Percentiles rank a stretch among this genome's conserved stretches.
Conservation (phyloP, 352 stramenopile species). For the Phytophthora idaei region DNA sequence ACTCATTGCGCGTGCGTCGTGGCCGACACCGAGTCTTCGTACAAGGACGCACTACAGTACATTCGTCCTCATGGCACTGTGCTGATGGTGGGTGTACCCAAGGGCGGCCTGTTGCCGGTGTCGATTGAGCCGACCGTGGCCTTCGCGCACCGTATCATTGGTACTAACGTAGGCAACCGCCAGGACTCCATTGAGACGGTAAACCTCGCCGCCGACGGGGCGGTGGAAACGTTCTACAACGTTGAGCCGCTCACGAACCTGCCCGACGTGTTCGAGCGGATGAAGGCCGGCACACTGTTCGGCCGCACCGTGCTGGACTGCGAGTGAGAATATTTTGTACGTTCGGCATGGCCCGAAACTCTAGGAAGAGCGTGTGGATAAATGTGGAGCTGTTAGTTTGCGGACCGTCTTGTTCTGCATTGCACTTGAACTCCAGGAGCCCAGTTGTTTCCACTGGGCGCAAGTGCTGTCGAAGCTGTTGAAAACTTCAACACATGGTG, state of each 20-base stretch:
- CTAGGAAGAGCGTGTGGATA: neutral
- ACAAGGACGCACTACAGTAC: slow-evolving; percentile 57
- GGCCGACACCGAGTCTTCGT: slow-evolving; percentile 57
- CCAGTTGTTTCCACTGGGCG: too few species aligned
- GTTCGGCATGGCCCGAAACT: too few species aligned
- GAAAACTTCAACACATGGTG: neutral
- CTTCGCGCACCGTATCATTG: slow-evolving; percentile 52
- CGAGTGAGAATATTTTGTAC: slow-evolving; percentile 25
- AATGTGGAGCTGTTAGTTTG: neutral
- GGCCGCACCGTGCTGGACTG: slow-evolving; percentile 58
- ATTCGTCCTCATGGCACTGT: slow-evolving; percentile 69
- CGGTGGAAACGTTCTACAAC: slow-evolving; percentile 50
- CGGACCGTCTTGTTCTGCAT: too few species aligned
- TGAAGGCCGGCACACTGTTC: slow-evolving; percentile 41
- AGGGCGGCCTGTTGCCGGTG: slow-evolving; percentile 39
- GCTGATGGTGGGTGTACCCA: slow-evolving; percentile 70
- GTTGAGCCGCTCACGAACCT: slow-evolving; percentile 44
- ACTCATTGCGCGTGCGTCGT: slow-evolving; percentile 75
- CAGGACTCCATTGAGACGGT: slow-evolving; percentile 62
- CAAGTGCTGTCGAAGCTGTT: neutral
- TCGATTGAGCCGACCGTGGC: slow-evolving; percentile 42
- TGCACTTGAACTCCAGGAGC: too few species aligned
- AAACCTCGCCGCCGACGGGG: slow-evolving; percentile 50
- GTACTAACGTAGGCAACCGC: slow-evolving; percentile 58
- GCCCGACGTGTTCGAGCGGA: slow-evolving; percentile 51